Evolutionary conservation across 257 asterid genomes (phyloP).

Genomic region (Rehmannia glutinosa): DNA sequence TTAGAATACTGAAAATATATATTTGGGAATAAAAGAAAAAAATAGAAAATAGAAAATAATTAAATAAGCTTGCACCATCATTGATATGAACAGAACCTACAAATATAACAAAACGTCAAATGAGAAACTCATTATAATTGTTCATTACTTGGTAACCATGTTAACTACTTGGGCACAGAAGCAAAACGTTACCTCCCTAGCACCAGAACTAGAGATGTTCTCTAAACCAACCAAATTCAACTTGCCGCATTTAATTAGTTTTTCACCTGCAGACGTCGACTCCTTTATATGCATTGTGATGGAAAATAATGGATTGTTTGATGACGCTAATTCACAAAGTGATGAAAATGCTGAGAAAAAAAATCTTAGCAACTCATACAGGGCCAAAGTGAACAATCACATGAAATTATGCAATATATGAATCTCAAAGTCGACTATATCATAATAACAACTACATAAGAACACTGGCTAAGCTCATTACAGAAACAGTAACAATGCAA

Average conservation of each 20-base stretch:
- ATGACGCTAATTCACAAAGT: too few relatives aligned
- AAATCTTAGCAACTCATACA: too few relatives aligned
- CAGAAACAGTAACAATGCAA: too few relatives aligned
- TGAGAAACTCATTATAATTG: not conserved
- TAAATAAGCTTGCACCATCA: not conserved
- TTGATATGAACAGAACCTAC: not conserved
- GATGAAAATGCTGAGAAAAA: too few relatives aligned
- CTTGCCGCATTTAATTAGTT: constrained; percentile 85
- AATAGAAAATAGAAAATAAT: not conserved
- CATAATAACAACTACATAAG: not conserved
- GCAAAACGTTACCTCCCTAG: constrained; percentile 60
- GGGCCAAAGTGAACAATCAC: too few relatives aligned
- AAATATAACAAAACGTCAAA: not conserved
- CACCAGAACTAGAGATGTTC: constrained; percentile 90
- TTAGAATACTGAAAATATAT: constrained; percentile 5
- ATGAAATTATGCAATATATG: too few relatives aligned
- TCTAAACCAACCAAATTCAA: constrained; percentile 90
- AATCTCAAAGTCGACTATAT: too few relatives aligned
- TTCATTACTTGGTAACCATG: not conserved
- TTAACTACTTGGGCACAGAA: not conserved
- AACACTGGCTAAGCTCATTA: not conserved
- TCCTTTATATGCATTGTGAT: constrained; percentile 91
- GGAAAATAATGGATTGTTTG: too few relatives aligned
- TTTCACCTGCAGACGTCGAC: constrained; percentile 91
- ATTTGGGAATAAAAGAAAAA: not conserved